phyloP scores from a whole-genome alignment of 202 grass and related monocot species.

The Cymbopogon flexuosus region DNA sequence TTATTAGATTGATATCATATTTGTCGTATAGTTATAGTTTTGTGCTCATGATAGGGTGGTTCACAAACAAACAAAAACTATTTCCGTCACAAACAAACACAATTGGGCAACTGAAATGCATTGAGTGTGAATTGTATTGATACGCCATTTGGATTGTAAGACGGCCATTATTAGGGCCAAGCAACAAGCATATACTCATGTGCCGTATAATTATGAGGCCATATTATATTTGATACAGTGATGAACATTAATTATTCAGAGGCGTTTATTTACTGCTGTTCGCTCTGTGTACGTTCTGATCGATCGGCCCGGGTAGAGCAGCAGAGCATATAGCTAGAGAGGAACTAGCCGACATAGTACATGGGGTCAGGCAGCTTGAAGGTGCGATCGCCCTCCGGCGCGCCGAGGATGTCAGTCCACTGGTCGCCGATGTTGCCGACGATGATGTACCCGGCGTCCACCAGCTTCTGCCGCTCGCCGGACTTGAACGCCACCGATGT shows the following conservation, averaged over 20 bases:
- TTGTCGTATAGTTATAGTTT: too few relatives aligned
- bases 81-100: too few relatives aligned
- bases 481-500: constrained; percentile 22
- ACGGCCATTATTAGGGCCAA: too few relatives aligned
- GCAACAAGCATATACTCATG: too few relatives aligned
- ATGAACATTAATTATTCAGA: background rate
- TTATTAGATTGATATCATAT: too few relatives aligned
- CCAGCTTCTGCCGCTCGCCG: constrained; percentile 42
- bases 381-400: constrained; percentile 44
- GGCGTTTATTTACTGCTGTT: background rate
- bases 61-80: too few relatives aligned
- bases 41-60: too few relatives aligned
- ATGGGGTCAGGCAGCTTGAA: constrained; percentile 61
- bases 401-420: constrained; percentile 55
- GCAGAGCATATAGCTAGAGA: background rate
- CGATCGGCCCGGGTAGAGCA: background rate
- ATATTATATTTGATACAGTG: too few relatives aligned
- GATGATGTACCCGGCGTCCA: constrained; percentile 30
- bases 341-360: constrained; percentile 40
- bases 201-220: too few relatives aligned
- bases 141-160: too few relatives aligned
- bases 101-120: too few relatives aligned
- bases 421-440: constrained; percentile 69
- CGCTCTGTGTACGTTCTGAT: background rate
- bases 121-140: too few relatives aligned